Evolutionary conservation across 2,329 filamentous ascomycete genomes (phyloP).

Genomic region (Fusarium sp.): DNA sequence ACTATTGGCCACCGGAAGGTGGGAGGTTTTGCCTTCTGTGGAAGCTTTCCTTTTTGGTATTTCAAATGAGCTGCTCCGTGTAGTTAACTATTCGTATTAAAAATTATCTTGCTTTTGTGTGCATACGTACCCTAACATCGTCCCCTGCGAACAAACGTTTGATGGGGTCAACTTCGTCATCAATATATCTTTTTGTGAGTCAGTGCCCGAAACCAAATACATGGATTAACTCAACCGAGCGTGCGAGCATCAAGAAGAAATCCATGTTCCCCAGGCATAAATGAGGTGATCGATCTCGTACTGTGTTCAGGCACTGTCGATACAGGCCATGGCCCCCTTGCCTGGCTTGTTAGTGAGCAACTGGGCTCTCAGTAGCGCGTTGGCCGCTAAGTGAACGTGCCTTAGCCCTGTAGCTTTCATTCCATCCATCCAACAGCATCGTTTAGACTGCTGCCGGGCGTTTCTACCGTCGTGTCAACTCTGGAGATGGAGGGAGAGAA

Average conservation of each 20-base stretch:
- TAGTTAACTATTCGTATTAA: background rate
- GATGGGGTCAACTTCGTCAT: slow-evolving; percentile 35
- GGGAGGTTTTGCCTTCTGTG: slow-evolving; percentile 21
- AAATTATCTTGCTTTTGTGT: slow-evolving; percentile 10
- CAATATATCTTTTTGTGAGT: slow-evolving; percentile 30
- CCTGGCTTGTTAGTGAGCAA: slow-evolving; percentile 27
- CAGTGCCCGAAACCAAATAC: slow-evolving; percentile 26
- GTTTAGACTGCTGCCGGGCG: slow-evolving; percentile 16
- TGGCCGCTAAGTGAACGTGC: slow-evolving; percentile 33
- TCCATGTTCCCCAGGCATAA: slow-evolving; percentile 30
- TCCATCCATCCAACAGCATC: slow-evolving; percentile 29
- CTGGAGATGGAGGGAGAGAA: slow-evolving; percentile 6
- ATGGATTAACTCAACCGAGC: slow-evolving; percentile 34
- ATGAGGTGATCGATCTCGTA: slow-evolving; percentile 40
- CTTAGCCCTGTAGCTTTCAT: slow-evolving; percentile 28
- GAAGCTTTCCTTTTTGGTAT: background rate
- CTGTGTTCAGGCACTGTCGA: slow-evolving; percentile 40
- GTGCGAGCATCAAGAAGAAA: slow-evolving; percentile 25
- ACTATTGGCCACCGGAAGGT: slow-evolving; percentile 30
- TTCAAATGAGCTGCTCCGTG: background rate
- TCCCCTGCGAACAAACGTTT: slow-evolving; percentile 21
- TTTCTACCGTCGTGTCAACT: background rate
- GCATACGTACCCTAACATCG: slow-evolving; percentile 17
- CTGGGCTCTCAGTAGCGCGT: slow-evolving; percentile 26
- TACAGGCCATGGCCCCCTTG: slow-evolving; percentile 23